Conservation (phyloP, 129 eudicot genomes). For the Arctium lappa region DNA sequence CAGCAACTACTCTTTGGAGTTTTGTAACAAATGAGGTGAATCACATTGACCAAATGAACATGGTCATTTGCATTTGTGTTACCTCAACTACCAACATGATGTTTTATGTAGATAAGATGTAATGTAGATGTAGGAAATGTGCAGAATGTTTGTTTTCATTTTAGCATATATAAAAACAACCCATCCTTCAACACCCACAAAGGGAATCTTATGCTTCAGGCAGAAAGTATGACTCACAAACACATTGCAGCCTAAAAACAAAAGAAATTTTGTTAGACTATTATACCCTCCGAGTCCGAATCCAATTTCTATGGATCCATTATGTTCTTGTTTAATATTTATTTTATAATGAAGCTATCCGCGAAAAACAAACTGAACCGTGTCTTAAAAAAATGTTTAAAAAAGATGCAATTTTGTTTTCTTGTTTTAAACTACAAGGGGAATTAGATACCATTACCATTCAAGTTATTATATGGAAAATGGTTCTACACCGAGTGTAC, state of each 20-base stretch:
- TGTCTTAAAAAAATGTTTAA: background rate
- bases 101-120: background rate
- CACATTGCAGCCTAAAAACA: background rate
- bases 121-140: background rate
- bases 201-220: background rate
- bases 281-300: background rate
- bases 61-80: conserved; percentile 27
- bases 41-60: conserved; percentile 31
- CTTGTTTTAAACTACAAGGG: background rate
- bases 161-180: background rate
- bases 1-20: conserved; percentile 31
- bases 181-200: background rate
- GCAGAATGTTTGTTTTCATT: background rate
- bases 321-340: background rate
- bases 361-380: too few relatives aligned
- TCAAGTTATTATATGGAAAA: background rate
- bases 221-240: background rate
- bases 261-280: too few relatives aligned
- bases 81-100: conserved; percentile 39
- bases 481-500: background rate
- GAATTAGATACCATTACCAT: background rate
- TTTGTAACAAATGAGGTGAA: conserved; percentile 25
- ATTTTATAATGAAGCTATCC: background rate
- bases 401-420: background rate
- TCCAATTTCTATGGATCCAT: background rate